Evolutionary conservation across 768 basidiomycete species (phyloP).

Genomic region (Amanita rimosa): DNA sequence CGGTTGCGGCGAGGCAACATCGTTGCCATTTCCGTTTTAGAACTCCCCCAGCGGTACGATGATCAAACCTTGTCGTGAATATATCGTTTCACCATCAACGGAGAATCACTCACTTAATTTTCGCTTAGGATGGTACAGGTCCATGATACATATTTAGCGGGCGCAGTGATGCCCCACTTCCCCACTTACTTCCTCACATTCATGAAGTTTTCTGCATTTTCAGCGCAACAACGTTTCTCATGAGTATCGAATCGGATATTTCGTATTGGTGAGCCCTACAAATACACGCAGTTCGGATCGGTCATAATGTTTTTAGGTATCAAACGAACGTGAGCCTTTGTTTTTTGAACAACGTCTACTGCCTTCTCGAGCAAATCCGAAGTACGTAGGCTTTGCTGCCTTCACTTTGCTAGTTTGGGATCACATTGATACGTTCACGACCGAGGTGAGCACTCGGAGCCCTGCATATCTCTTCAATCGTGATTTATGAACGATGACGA

Average conservation of each 20-base stretch:
- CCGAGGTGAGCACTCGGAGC: slow-evolving; percentile 22
- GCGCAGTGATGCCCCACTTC: background rate
- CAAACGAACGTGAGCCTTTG: slow-evolving; percentile 1
- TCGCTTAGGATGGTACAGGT: background rate
- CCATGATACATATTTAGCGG: background rate
- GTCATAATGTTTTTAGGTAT: background rate
- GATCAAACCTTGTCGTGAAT: background rate
- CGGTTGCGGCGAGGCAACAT: too few relatives aligned
- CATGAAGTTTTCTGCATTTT: background rate
- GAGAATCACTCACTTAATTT: background rate
- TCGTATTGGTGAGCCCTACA: background rate
- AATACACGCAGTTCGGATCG: background rate
- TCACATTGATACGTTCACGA: slow-evolving; percentile 39
- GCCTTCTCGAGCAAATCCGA: background rate
- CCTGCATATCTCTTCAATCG: background rate
- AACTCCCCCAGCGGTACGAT: background rate
- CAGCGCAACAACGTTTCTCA: background rate
- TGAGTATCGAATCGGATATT: background rate
- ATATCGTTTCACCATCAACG: background rate
- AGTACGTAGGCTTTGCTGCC: slow-evolving; percentile 43
- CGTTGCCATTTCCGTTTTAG: background rate
- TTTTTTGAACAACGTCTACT: background rate
- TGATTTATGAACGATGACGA: background rate
- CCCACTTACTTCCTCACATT: background rate
- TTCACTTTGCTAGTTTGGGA: slow-evolving; percentile 45